Percentiles rank a stretch among this genome's conserved stretches.
These are phyloP conservation scores for Stemphylium beticola DNA, from an alignment of 2,329 filamentous ascomycete species.

Conservation along the genomic window DNA sequence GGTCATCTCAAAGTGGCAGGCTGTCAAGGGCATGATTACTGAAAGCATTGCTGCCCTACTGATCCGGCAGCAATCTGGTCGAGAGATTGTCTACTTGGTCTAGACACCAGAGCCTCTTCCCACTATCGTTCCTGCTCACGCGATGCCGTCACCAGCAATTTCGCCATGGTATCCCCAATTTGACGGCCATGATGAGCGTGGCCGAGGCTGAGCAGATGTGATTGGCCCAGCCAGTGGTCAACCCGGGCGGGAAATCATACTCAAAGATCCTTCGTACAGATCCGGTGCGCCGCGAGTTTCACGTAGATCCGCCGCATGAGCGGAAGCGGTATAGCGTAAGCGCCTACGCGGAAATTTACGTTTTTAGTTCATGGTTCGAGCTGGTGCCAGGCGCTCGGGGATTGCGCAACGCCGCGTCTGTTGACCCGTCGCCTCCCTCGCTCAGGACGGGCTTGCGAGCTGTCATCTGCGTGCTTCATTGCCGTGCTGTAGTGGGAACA, in stretches of 20 bases:
- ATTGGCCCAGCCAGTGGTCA: constrained; percentile 31
- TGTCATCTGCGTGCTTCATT: constrained; percentile 21
- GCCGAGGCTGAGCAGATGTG: constrained; percentile 5
- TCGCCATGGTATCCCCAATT: constrained; percentile 16
- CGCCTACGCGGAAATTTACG: constrained; percentile 45
- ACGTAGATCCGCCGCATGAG: constrained; percentile 37
- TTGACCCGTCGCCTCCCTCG: constrained; percentile 26
- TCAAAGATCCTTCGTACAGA: constrained; percentile 40
- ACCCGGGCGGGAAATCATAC: constrained; percentile 34
- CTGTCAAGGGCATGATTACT: background rate
- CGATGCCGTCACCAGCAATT: constrained; percentile 12
- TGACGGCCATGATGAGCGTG: constrained; percentile 12
- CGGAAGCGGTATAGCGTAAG: constrained; percentile 39
- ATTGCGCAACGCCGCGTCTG: constrained; percentile 48
- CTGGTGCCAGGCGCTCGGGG: constrained; percentile 47
- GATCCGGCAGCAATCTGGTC: constrained; percentile 1
- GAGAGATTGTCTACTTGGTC: constrained; percentile 2
- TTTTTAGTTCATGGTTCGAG: constrained; percentile 41
- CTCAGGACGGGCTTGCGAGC: constrained; percentile 19
- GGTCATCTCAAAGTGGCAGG: constrained; percentile 4
- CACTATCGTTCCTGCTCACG: constrained; percentile 4
- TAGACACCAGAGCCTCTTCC: background rate
- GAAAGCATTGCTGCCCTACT: background rate
- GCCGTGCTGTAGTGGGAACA: constrained; percentile 23
- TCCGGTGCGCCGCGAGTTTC: constrained; percentile 44